These are phyloP conservation scores for Obba rivulosa DNA, from an alignment of 768 basidiomycete genomes.

Conservation along the genomic window DNA sequence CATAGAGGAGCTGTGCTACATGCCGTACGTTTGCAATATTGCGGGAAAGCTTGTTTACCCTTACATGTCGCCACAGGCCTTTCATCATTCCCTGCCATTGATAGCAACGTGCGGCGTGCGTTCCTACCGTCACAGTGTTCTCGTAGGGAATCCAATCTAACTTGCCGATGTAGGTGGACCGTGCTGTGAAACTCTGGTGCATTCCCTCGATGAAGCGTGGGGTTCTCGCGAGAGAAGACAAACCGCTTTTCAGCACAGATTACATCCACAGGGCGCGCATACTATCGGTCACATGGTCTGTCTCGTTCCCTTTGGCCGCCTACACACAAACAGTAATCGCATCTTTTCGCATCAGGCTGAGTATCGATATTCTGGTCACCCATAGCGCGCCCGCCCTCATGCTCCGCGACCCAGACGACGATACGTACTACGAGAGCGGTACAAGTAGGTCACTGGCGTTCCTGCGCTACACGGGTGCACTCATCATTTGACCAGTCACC, in stretches of 20 bases:
- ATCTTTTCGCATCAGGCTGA: constrained; percentile 41
- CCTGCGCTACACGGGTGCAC: too few relatives aligned
- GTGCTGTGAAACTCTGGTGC: constrained; percentile 72
- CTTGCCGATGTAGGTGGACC: constrained; percentile 49
- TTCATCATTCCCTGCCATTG: constrained; percentile 58
- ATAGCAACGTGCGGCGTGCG: constrained; percentile 77
- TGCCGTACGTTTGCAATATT: constrained; percentile 38
- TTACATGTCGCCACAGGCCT: constrained; percentile 45
- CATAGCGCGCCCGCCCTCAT: constrained; percentile 25
- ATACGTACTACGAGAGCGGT: constrained; percentile 20
- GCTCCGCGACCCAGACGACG: constrained; percentile 10
- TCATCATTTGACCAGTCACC: constrained; percentile 30
- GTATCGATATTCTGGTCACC: constrained; percentile 36
- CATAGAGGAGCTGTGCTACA: constrained; percentile 64
- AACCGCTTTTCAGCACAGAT: constrained; percentile 68
- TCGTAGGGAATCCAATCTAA: neutral
- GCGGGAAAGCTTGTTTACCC: neutral
- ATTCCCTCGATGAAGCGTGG: constrained; percentile 35
- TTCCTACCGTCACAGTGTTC: constrained; percentile 2
- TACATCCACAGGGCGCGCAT: constrained; percentile 62
- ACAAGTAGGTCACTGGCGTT: constrained; percentile 9
- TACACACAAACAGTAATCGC: neutral
- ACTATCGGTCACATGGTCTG: constrained; percentile 59
- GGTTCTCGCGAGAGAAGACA: constrained; percentile 58
- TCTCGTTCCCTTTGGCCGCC: neutral